Evolutionary conservation across 2,329 filamentous ascomycete species (phyloP), one percentile per base, ranked within the genome.

Genomic region (Hymenoscyphus fraxineus): DNA sequence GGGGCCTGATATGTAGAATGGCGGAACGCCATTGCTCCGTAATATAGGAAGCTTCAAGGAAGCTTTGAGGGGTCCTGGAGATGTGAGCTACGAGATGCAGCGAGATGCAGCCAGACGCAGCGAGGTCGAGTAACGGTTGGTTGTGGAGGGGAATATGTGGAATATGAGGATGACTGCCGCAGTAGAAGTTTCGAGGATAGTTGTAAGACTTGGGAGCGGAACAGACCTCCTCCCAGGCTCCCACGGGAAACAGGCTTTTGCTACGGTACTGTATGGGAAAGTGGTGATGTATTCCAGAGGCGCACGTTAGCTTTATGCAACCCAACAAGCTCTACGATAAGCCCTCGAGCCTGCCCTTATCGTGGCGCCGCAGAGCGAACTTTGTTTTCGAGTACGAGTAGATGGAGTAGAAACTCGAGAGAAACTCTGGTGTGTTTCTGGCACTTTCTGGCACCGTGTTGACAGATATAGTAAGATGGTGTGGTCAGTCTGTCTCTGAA

Each of bases 1-100:
- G 80, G 76, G 38, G 80, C 75, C 70, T 83, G 83, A 65, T 82
- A 80, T 44, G 84, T 82, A 57, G 85, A 81, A 71, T 87, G 85
- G 67, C 85, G 85, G 71, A 88, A 87, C 67, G 84, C 83, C 83
- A 86, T 87, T 59, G 47, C 73, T 54, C 40, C 40, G 13, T 41
- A 19, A 31, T 60, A 59, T 38, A 40, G 44, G 22, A n/a, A 22
- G 56, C 32, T 59, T 19, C 40, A 7, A 51, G 44, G 44, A 51
- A 51, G 44, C 44, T 57, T 41, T 57, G 44, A 51, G 44, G 44
- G 35, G 35, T 51, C 22, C 44, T n/a, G 22, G 44, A 22, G 22
- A 22, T 22, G 44, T 15, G 16, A 57, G 55, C 9, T 12, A 12
- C n/a, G 22, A 56, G 22, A 22, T 56, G 22, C 32, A 31, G 19